phyloP scores from a whole-genome alignment of 345 rosid species.

The Eucalyptus curtisii region DNA sequence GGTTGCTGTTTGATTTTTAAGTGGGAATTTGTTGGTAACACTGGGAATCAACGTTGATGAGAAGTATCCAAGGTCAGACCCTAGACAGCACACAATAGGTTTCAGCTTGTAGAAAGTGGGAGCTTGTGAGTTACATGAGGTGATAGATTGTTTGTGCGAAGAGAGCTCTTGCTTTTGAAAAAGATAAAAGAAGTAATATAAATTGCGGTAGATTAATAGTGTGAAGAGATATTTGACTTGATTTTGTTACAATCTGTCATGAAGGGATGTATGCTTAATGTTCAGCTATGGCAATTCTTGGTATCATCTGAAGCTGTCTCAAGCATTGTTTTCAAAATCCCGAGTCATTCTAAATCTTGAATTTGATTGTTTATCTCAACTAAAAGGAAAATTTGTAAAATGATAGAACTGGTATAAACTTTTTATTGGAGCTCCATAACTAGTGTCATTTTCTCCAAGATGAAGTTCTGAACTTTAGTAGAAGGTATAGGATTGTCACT shows the following conservation, averaged over 20 bases:
- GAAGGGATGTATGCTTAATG: not conserved
- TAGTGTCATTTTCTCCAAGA: not conserved
- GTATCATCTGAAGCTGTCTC: not conserved
- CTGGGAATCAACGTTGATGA: not conserved
- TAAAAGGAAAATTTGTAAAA: not conserved
- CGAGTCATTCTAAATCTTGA: not conserved
- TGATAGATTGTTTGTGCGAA: not conserved
- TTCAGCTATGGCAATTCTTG: not conserved
- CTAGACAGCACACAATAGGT: not conserved
- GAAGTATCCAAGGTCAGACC: not conserved
- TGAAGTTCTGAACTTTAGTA: not conserved
- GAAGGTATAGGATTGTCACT: not conserved
- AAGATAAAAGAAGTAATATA: not conserved
- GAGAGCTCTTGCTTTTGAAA: not conserved
- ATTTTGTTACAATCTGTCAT: too few species aligned
- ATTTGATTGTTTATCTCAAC: not conserved
- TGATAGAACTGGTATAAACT: not conserved
- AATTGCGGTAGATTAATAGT: rapidly evolving
- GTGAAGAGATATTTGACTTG: too few species aligned
- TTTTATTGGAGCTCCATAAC: not conserved
- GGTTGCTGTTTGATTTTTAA: not conserved
- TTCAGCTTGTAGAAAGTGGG: not conserved
- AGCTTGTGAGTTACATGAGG: not conserved
- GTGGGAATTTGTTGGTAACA: not conserved
- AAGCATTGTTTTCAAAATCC: not conserved